phyloP scores from a whole-genome alignment of 768 basidiomycete genomes.

The Rhizopogon sp. region DNA sequence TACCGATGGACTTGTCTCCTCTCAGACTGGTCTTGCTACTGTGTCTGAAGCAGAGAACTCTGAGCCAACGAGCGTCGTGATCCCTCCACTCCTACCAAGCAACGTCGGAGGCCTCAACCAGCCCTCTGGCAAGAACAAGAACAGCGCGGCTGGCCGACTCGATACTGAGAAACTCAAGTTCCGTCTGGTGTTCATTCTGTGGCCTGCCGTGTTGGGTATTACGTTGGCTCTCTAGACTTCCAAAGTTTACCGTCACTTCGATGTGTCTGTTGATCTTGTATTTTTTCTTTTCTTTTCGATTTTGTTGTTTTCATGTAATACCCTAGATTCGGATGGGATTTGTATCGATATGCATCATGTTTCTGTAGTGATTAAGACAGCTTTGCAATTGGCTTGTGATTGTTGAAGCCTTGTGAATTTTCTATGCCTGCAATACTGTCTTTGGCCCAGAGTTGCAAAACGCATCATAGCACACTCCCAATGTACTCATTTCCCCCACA shows the following conservation, averaged over 20 bases:
- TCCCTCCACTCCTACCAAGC: slow-evolving; percentile 3
- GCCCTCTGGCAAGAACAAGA: slow-evolving; percentile 5
- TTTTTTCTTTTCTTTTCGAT: background rate
- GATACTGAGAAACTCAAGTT: slow-evolving; percentile 38
- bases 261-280: background rate
- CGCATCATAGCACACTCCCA: too few relatives aligned
- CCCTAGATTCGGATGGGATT: too few relatives aligned
- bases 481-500: too few relatives aligned
- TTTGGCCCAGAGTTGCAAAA: too few relatives aligned
- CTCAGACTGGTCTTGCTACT: background rate
- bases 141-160: slow-evolving; percentile 18
- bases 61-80: background rate
- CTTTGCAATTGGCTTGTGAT: too few relatives aligned
- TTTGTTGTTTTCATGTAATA: background rate
- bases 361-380: too few relatives aligned
- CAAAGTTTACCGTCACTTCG: too few relatives aligned
- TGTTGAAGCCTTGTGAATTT: too few relatives aligned
- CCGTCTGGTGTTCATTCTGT: slow-evolving; percentile 45
- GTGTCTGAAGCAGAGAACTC: background rate
- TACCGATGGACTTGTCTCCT: background rate
- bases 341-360: too few relatives aligned
- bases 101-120: background rate
- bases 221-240: slow-evolving; percentile 43
- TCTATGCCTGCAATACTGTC: too few relatives aligned
- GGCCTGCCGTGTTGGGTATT: slow-evolving; percentile 53